Evolutionary conservation across 2,329 filamentous ascomycete genomes (phyloP).

Genomic region (Alternaria longipes): DNA sequence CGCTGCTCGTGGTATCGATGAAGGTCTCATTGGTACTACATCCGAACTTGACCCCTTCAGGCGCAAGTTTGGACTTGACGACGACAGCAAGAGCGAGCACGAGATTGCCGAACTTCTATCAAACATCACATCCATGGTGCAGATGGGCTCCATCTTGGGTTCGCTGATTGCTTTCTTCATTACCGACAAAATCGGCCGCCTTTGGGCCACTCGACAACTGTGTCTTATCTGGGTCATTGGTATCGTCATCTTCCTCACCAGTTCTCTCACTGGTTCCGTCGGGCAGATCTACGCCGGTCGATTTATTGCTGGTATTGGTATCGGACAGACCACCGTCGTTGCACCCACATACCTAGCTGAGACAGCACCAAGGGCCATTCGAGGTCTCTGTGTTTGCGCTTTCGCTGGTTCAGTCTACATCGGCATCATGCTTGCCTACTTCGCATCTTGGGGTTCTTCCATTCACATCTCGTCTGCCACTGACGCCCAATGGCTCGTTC

Average conservation of each 20-base stretch:
- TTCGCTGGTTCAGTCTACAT: conserved; percentile 78
- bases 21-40: conserved; percentile 78
- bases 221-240: conserved; percentile 54
- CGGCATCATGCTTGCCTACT: conserved; percentile 82
- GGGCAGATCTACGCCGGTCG: conserved; percentile 69
- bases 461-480: conserved; percentile 60
- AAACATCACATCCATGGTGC: conserved; percentile 84
- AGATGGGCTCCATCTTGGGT: conserved; percentile 77
- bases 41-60: conserved; percentile 53
- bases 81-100: conserved; percentile 37
- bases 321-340: conserved; percentile 73
- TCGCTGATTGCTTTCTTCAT: conserved; percentile 68
- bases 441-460: conserved; percentile 67
- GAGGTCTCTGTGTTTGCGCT: conserved; percentile 77
- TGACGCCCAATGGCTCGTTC: conserved; percentile 66
- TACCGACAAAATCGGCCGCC: conserved; percentile 56
- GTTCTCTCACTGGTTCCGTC: conserved; percentile 47
- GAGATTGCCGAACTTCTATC: conserved; percentile 52
- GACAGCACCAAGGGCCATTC: conserved; percentile 72
- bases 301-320: conserved; percentile 72
- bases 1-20: conserved; percentile 79
- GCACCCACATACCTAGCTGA: conserved; percentile 78
- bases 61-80: conserved; percentile 50
- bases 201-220: conserved; percentile 55
- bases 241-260: conserved; percentile 54